Percentiles rank a stretch among this genome's conserved stretches.
Evolutionary conservation across 2,329 filamentous ascomycete genomes (phyloP).

Genomic region (Thielaviopsis musarum): DNA sequence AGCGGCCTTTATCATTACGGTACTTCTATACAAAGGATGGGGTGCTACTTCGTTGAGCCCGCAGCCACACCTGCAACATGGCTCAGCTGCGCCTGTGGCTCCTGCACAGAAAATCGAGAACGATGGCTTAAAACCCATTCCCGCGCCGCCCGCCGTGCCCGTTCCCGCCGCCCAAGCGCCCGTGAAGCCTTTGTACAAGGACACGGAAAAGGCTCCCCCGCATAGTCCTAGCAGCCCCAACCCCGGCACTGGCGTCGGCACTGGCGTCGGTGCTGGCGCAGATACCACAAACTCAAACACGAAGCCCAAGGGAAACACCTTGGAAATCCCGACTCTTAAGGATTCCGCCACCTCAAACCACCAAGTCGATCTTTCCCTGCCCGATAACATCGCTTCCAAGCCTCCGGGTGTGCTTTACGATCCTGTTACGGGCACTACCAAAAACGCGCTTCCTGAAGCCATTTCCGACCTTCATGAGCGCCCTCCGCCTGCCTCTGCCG

Average conservation of each 20-base stretch:
- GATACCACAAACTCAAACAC: background rate
- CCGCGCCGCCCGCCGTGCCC: background rate
- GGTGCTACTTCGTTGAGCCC: slow-evolving; percentile 10
- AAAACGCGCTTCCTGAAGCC: background rate
- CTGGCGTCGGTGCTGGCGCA: background rate
- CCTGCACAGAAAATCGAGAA: background rate
- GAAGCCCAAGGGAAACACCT: background rate
- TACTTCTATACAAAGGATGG: slow-evolving; percentile 33
- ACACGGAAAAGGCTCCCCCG: background rate
- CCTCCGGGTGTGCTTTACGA: background rate
- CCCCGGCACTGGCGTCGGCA: background rate
- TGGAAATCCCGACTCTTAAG: slow-evolving; percentile 2
- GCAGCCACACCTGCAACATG: background rate
- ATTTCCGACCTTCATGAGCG: background rate
- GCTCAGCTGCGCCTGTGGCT: background rate
- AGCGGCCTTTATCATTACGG: slow-evolving; percentile 35
- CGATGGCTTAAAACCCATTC: slow-evolving; percentile 3
- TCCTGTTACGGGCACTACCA: background rate
- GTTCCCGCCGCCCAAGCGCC: slow-evolving; percentile 3
- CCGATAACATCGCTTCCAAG: background rate
- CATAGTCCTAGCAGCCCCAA: background rate
- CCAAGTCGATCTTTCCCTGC: slow-evolving; percentile 6
- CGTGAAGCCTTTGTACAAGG: slow-evolving; percentile 11
- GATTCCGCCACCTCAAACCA: background rate
- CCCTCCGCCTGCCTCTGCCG: background rate